Evolutionary conservation across 2,329 filamentous ascomycete genomes (phyloP), one percentile per base, ranked within the genome.

Genomic region (Calonectria honghensis): DNA sequence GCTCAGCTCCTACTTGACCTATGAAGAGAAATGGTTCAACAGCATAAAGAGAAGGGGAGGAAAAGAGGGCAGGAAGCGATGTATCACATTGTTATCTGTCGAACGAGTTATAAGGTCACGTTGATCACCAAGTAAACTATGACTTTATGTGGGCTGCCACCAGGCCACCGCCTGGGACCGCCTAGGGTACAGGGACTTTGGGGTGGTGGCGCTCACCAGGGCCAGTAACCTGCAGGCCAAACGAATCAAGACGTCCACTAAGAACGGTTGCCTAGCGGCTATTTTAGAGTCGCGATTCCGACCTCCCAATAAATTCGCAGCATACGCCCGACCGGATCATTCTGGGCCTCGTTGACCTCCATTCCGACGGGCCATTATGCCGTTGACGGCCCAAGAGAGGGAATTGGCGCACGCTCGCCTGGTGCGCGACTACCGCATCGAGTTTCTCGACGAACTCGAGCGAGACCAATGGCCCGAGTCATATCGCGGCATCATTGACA

Each of bases 401-500:
- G 57, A 63, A 24, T 13, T 63, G 57, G 57, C 57, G 7, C 57
- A 63, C 35, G 32, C 20, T 29, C 57, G 37, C 57, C 37, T 41
- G 6, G 35, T 63, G 14, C 57, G 11, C 57, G 57, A 63, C n/a
- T 41, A 63, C 24, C 57, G 57, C 57, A 63, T 63, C 14, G 57
- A 63, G 57, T 63, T 63, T 5, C 57, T 63, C 20, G 29, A 27
- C 57, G 57, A 63, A 35, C 57, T 63, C 3, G 57, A 29, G n/a
- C 57, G 57, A 11, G 57, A 63, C 57, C 35, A 24, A 37, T 63
- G 57, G 57, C 57, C 35, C 24, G 57, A 63, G 18, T 35, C 35
- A 24, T 63, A 63, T 14, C 57, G 57, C 37, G 57, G 57, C 35
- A 41, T 41, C 24, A 14, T 63, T 6, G 57, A 63, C 57, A 63